These are phyloP conservation scores for Syzygium jambos DNA, from an alignment of 345 rosid genomes.

Conservation along the genomic window DNA sequence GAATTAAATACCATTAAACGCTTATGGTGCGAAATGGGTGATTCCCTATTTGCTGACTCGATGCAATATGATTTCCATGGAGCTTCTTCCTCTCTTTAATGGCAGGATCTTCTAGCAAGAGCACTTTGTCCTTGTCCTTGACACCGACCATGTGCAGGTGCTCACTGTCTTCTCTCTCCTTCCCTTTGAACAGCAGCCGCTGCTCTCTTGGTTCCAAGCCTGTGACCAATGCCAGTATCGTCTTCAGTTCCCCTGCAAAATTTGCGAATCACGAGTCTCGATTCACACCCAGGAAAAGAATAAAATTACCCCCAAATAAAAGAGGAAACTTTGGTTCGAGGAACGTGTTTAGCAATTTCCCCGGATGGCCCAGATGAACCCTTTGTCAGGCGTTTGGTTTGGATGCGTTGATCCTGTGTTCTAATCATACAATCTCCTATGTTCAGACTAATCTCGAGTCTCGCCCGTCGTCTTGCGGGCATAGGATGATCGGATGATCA, in stretches of 20 bases:
- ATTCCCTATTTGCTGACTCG: conserved; percentile 12
- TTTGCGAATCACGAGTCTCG: neutral
- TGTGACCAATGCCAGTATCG: conserved; percentile 57
- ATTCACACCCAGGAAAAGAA: neutral
- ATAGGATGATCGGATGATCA: no score
- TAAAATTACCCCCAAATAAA: neutral
- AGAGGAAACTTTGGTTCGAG: neutral
- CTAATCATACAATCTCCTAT: neutral
- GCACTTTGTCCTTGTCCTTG: conserved; percentile 71
- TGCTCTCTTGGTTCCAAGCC: conserved; percentile 77
- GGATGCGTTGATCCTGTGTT: neutral
- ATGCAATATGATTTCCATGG: conserved; percentile 13
- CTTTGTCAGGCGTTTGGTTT: no score
- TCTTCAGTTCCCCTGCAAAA: conserved; percentile 70
- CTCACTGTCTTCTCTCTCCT: conserved; percentile 74
- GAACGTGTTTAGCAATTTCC: neutral
- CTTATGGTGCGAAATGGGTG: conserved; percentile 41
- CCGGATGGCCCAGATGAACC: neutral
- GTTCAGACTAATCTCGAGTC: neutral
- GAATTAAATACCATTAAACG: conserved; percentile 18
- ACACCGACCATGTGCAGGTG: conserved; percentile 93
- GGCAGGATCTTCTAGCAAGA: conserved; percentile 81
- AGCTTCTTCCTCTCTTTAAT: conserved; percentile 74
- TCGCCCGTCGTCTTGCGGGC: neutral
- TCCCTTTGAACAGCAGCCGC: conserved; percentile 81